A percentile compares a stretch with the other conserved stretches of the same genome.
Evolutionary conservation across 225 moss, liverwort and hornwort species (phyloP).

Genomic region (Physcomitrium patens): DNA sequence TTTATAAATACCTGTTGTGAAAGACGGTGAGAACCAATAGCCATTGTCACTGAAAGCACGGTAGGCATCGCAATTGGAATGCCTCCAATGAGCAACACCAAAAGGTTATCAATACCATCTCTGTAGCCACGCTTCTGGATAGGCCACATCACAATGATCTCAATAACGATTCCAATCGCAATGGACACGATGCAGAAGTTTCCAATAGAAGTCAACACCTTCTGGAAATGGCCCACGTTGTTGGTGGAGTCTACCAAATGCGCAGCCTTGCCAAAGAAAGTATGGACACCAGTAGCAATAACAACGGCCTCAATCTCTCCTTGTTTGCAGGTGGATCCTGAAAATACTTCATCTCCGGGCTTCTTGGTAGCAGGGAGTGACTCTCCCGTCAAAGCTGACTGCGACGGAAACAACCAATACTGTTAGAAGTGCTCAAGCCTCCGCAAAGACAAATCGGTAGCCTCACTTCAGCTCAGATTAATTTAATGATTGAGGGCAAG

Average conservation of each 20-base stretch:
- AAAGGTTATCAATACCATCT: slow-evolving; percentile 39
- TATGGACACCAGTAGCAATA: slow-evolving; percentile 47
- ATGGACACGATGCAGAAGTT: slow-evolving; percentile 59
- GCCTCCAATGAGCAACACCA: slow-evolving; percentile 55
- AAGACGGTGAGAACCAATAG: slow-evolving; percentile 45
- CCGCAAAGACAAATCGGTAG: too few species aligned
- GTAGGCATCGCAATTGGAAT: slow-evolving; percentile 65
- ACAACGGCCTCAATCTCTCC: slow-evolving; percentile 54
- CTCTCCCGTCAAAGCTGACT: slow-evolving; percentile 42
- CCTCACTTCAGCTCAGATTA: too few species aligned
- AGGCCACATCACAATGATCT: slow-evolving; percentile 44
- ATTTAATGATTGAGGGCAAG: too few species aligned
- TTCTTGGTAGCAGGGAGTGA: slow-evolving; percentile 39
- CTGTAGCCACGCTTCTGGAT: slow-evolving; percentile 36
- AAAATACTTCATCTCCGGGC: slow-evolving; percentile 35
- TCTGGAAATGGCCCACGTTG: slow-evolving; percentile 55
- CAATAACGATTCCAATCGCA: slow-evolving; percentile 40
- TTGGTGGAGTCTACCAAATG: slow-evolving; percentile 54
- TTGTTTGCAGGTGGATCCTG: slow-evolving; percentile 43
- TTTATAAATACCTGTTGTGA: slow-evolving; percentile 34
- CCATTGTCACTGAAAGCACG: slow-evolving; percentile 54
- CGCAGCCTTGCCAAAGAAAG: slow-evolving; percentile 49
- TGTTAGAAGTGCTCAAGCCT: too few species aligned
- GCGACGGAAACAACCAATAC: not conserved
- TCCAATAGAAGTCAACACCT: slow-evolving; percentile 47